A percentile compares a stretch with the other conserved stretches of the same genome.
These are phyloP conservation scores for Haberlea rhodopensis DNA, from an alignment of 257 asterid genomes.

Conservation along the genomic window DNA sequence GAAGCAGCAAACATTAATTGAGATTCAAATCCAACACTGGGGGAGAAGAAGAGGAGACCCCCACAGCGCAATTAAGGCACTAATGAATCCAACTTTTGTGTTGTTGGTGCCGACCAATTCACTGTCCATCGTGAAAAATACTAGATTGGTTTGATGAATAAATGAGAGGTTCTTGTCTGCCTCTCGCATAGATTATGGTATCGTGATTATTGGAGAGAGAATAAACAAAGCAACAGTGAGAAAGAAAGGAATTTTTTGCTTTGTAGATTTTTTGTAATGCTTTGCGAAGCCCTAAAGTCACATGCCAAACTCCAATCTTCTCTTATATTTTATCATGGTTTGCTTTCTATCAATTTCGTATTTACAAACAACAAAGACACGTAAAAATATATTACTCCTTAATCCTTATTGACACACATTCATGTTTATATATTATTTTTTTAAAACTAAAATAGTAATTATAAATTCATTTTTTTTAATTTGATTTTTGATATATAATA, in stretches of 20 bases:
- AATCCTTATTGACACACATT: too few species aligned
- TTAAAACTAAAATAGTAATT: too few species aligned
- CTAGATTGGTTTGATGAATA: neutral
- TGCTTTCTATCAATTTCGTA: too few species aligned
- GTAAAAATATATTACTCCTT: too few species aligned
- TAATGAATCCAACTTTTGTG: too few species aligned
- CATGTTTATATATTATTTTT: too few species aligned
- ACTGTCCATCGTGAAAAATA: constrained; percentile 24
- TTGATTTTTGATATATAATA: too few species aligned
- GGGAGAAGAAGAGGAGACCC: constrained; percentile 22
- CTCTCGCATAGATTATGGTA: constrained; percentile 36
- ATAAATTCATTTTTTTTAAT: too few species aligned
- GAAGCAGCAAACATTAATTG: neutral
- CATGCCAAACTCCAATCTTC: constrained; percentile 36
- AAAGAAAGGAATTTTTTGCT: constrained; percentile 25
- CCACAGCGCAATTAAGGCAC: constrained; percentile 20
- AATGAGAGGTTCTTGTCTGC: constrained; percentile 39
- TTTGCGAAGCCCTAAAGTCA: constrained; percentile 66
- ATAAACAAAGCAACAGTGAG: constrained; percentile 21
- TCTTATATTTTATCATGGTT: too few species aligned
- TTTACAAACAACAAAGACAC: too few species aligned
- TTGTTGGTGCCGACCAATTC: constrained; percentile 5
- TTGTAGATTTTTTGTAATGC: constrained; percentile 42
- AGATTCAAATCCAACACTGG: neutral
- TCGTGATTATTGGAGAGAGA: constrained; percentile 67